Percentiles rank a stretch among this genome's conserved stretches.
Evolutionary conservation across 2,329 filamentous ascomycete species (phyloP).

Genomic region (Trichoderma endophyticum): DNA sequence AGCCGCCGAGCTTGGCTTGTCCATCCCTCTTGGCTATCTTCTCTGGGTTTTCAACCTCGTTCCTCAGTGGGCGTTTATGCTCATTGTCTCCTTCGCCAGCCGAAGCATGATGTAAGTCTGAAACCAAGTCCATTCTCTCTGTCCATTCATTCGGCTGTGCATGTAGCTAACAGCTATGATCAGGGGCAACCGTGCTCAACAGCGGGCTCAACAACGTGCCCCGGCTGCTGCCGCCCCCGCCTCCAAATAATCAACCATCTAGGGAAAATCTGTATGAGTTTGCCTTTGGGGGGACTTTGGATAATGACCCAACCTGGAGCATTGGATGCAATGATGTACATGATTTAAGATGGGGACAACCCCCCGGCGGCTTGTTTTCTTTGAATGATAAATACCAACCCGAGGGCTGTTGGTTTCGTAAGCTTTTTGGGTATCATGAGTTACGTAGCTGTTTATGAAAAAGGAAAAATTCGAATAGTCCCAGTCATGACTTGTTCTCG

Average conservation of each 20-base stretch:
- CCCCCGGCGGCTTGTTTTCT: background rate
- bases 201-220: slow-evolving; percentile 18
- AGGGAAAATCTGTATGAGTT: background rate
- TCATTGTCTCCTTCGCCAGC: slow-evolving; percentile 69
- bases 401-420: background rate
- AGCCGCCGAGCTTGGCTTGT: slow-evolving; percentile 59
- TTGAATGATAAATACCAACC: background rate
- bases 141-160: background rate
- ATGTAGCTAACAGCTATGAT: slow-evolving; percentile 25
- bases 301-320: background rate
- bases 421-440: slow-evolving; percentile 11
- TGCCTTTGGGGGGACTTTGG: background rate
- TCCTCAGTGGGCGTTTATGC: slow-evolving; percentile 76
- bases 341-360: background rate
- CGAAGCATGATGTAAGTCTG: slow-evolving; percentile 69
- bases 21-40: slow-evolving; percentile 63
- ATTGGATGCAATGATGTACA: slow-evolving; percentile 8
- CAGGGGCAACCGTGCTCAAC: slow-evolving; percentile 39
- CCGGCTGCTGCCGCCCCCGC: background rate
- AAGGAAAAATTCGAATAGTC: background rate
- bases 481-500: slow-evolving; percentile 39
- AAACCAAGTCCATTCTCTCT: background rate
- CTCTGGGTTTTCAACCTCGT: slow-evolving; percentile 65
- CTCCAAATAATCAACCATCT: background rate
- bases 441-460: slow-evolving; percentile 14